phyloP scores from a whole-genome alignment of 192 early-diverging fungal genomes.

The Coemansia sp. region DNA sequence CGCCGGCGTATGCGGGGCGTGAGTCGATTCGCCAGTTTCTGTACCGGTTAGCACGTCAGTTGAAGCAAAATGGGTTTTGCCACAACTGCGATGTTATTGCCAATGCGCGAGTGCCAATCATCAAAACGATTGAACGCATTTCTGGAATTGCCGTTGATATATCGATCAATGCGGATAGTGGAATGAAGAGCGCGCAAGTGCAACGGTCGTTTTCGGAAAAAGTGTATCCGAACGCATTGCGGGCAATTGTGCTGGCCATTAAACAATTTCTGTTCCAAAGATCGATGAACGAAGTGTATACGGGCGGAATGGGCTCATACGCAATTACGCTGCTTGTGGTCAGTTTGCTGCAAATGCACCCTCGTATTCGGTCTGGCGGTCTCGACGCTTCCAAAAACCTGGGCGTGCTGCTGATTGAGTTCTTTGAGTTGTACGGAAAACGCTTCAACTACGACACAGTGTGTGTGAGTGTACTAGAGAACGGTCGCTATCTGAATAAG shows the following conservation, averaged over 20 bases:
- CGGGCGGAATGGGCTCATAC: constrained; percentile 88
- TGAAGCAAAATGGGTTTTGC: constrained; percentile 54
- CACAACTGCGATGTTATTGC: constrained; percentile 59
- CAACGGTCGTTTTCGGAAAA: constrained; percentile 60
- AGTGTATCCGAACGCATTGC: constrained; percentile 58
- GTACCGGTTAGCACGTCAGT: constrained; percentile 45
- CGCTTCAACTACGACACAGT: constrained; percentile 69
- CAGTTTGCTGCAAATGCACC: constrained; percentile 87
- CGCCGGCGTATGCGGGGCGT: constrained; percentile 20
- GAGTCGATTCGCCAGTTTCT: constrained; percentile 35
- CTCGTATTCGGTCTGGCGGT: constrained; percentile 62
- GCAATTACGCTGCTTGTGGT: constrained; percentile 73
- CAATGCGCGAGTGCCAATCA: constrained; percentile 82
- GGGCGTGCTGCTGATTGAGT: constrained; percentile 86
- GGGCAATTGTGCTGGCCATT: constrained; percentile 72
- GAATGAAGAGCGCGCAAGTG: constrained; percentile 60
- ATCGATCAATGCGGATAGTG: constrained; percentile 72
- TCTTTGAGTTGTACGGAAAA: constrained; percentile 88
- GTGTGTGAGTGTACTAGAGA: constrained; percentile 61
- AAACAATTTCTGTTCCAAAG: constrained; percentile 83
- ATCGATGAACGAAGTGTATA: constrained; percentile 80
- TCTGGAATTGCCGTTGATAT: constrained; percentile 81
- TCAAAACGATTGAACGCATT: constrained; percentile 80
- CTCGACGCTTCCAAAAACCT: constrained; percentile 72
- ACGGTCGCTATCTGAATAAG: constrained; percentile 59